phyloP scores from a whole-genome alignment of 257 asterid species.

The Ajuga chamaepitys region DNA sequence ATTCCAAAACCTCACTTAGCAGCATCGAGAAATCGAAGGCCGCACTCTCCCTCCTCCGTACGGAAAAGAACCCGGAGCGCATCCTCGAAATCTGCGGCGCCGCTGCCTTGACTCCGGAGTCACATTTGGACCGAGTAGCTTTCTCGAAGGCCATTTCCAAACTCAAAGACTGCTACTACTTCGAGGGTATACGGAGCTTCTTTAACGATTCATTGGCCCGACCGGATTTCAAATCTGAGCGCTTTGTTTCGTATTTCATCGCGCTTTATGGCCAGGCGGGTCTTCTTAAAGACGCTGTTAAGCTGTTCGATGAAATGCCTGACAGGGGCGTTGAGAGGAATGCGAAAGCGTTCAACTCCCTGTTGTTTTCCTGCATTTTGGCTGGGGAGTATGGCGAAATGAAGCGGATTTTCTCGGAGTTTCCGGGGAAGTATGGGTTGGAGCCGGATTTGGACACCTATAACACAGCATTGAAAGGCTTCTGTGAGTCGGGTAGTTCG shows the following conservation, averaged over 20 bases:
- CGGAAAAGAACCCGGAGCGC: conserved; percentile 75
- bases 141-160: conserved; percentile 51
- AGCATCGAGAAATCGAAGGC: conserved; percentile 70
- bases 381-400: conserved; percentile 60
- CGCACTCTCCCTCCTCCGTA: conserved; percentile 68
- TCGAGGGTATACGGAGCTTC: conserved; percentile 50
- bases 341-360: conserved; percentile 53
- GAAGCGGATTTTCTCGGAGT: conserved; percentile 70
- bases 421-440: conserved; percentile 50
- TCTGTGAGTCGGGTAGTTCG: conserved; percentile 65
- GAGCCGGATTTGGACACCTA: conserved; percentile 59
- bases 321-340: conserved; percentile 35
- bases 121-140: conserved; percentile 64
- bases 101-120: conserved; percentile 63
- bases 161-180: conserved; percentile 45
- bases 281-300: conserved; percentile 45
- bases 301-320: conserved; percentile 61
- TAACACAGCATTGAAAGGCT: conserved; percentile 66
- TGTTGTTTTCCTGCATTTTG: conserved; percentile 52
- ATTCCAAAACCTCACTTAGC: conserved; percentile 53
- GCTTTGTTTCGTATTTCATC: conserved; percentile 45
- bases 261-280: conserved; percentile 81
- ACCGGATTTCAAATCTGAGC: conserved; percentile 49
- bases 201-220: conserved; percentile 48
- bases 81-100: conserved; percentile 82